Percentiles rank a stretch among this genome's conserved stretches.
Conservation (phyloP, 1,284 basidiomycete species). For the Ustilago tritici region DNA sequence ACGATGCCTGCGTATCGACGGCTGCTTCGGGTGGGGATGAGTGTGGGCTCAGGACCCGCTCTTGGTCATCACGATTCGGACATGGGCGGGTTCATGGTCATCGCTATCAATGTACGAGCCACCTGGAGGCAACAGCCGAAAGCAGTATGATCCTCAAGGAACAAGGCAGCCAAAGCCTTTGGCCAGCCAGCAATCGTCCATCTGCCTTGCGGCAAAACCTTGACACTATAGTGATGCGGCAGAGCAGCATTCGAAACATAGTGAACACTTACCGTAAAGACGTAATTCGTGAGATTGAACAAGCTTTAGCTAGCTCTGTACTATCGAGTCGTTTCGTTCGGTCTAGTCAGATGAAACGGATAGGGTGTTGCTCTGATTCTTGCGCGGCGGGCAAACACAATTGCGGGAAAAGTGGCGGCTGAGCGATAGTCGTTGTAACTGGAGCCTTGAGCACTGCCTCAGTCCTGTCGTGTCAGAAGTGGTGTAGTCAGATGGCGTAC, state of each 20-base stretch:
- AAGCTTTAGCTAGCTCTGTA: background rate
- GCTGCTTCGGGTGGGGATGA: background rate
- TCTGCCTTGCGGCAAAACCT: background rate
- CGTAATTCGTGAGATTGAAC: background rate
- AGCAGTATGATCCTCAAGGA: background rate
- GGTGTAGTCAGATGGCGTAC: background rate
- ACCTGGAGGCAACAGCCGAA: background rate
- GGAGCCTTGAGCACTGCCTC: background rate
- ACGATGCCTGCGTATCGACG: background rate
- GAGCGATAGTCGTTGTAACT: background rate
- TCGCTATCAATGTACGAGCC: background rate
- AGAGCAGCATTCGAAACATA: background rate
- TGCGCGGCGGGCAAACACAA: background rate
- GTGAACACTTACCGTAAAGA: background rate
- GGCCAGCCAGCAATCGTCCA: background rate
- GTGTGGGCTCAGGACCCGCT: background rate
- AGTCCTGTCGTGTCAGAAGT: background rate
- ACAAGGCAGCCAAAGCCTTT: background rate
- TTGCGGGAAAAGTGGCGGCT: background rate
- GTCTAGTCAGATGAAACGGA: conserved; percentile 1
- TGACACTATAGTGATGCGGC: background rate
- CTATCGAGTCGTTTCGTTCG: background rate
- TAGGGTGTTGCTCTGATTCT: conserved; percentile 8
- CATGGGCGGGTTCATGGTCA: conserved; percentile 1
- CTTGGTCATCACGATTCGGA: background rate